These are phyloP conservation scores for Aspergillus uvarum DNA, from an alignment of 2,329 filamentous ascomycete species.

Conservation along the genomic window DNA sequence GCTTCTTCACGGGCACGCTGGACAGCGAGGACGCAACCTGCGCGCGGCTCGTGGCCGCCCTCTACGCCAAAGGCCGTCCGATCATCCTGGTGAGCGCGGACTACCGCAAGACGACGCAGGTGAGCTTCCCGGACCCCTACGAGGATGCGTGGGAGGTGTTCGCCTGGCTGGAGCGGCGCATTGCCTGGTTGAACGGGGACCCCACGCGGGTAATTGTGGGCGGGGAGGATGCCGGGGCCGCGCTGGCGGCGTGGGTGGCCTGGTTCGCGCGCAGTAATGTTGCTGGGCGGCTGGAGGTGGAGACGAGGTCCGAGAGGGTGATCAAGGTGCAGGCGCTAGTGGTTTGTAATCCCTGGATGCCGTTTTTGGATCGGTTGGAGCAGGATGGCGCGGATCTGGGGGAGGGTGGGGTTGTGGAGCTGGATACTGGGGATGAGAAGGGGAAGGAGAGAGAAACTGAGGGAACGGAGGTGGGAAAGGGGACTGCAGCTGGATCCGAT, in stretches of 20 bases:
- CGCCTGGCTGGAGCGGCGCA: constrained; percentile 53
- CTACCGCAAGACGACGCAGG: constrained; percentile 60
- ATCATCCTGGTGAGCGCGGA: constrained; percentile 56
- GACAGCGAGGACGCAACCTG: constrained; percentile 55
- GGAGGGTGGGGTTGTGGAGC: background rate
- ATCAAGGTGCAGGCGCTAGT: constrained; percentile 54
- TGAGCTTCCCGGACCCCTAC: constrained; percentile 54
- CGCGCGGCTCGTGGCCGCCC: constrained; percentile 45
- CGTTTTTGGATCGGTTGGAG: constrained; percentile 37
- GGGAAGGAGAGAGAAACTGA: background rate
- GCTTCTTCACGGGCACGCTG: constrained; percentile 57
- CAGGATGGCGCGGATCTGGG: background rate
- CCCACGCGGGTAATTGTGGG: constrained; percentile 45
- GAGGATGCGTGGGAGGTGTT: constrained; percentile 56
- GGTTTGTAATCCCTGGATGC: constrained; percentile 33
- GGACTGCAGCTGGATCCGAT: background rate
- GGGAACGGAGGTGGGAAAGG: no score
- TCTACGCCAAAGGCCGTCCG: constrained; percentile 21
- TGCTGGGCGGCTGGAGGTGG: constrained; percentile 19
- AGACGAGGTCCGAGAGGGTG: constrained; percentile 37
- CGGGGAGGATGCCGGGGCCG: constrained; percentile 51
- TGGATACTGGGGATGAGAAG: no score
- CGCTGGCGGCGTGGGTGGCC: constrained; percentile 45
- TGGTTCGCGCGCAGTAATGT: constrained; percentile 43
- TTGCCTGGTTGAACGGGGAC: constrained; percentile 39